A percentile compares a stretch with the other conserved stretches of the same genome.
Evolutionary conservation across 1,139 yeast species (phyloP).

Genomic region (Magnusiomyces suaveolens): DNA sequence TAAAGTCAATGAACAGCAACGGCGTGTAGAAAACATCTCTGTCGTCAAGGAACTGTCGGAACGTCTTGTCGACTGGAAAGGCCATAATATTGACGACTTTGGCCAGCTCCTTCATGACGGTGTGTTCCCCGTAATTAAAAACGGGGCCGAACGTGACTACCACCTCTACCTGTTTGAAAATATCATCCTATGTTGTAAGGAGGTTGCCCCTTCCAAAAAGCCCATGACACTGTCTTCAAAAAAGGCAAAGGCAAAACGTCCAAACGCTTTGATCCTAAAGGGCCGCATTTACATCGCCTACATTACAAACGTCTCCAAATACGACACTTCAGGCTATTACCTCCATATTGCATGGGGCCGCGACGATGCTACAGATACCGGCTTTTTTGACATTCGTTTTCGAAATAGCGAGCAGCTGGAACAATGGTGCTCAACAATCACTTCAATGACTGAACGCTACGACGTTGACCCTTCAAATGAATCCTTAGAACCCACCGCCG

Average conservation of each 20-base stretch:
- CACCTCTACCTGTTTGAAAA: conserved; percentile 82
- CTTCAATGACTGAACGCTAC: conserved; percentile 24
- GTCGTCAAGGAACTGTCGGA: conserved; percentile 58
- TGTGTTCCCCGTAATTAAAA: conserved; percentile 60
- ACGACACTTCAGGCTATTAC: conserved; percentile 26
- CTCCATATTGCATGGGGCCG: conserved; percentile 32
- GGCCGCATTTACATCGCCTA: conserved; percentile 37
- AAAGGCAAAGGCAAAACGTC: conserved; percentile 20
- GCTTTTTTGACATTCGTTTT: conserved; percentile 31
- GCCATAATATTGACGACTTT: conserved; percentile 71
- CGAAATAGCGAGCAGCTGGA: conserved; percentile 29
- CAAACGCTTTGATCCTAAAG: conserved; percentile 30
- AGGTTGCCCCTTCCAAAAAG: conserved; percentile 29
- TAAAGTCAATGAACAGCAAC: conserved; percentile 86
- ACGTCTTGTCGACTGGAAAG: conserved; percentile 85
- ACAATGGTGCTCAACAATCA: conserved; percentile 31
- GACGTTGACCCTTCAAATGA: conserved; percentile 14
- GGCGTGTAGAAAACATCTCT: conserved; percentile 80
- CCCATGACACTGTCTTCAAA: conserved; percentile 25
- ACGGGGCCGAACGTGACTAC: conserved; percentile 77
- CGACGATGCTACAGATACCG: conserved; percentile 31
- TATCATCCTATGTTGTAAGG: conserved; percentile 71
- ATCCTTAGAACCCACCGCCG: background rate
- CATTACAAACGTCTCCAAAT: conserved; percentile 28
- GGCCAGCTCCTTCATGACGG: conserved; percentile 82